Percentiles rank a stretch among this genome's conserved stretches.
These are phyloP conservation scores for Pleurotus ostreatus DNA, from an alignment of 768 basidiomycete species.

Conservation along the genomic window DNA sequence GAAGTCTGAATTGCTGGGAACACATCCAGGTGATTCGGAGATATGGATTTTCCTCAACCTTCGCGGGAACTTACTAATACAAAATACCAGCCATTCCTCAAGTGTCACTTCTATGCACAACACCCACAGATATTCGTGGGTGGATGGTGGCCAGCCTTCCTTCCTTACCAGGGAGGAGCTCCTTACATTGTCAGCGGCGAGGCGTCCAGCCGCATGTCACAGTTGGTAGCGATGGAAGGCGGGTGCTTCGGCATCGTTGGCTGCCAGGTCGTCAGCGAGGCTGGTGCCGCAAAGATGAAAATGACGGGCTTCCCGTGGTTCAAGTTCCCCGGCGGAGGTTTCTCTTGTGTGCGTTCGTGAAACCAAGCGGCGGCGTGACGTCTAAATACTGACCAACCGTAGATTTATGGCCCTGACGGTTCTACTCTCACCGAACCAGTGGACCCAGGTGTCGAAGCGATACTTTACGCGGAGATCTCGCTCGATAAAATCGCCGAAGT, in stretches of 20 bases:
- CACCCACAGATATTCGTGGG: conserved; percentile 26
- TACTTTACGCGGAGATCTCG: conserved; percentile 24
- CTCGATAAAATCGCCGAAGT: conserved; percentile 19
- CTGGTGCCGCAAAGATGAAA: conserved; percentile 25
- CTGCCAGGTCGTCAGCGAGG: conserved; percentile 23
- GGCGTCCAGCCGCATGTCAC: conserved; percentile 25
- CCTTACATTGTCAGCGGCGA: conserved; percentile 26
- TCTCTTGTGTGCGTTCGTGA: conserved; percentile 14
- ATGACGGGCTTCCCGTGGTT: conserved; percentile 24
- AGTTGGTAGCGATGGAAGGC: conserved; percentile 25
- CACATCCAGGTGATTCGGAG: conserved; percentile 19
- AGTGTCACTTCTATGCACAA: conserved; percentile 26
- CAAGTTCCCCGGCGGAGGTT: conserved; percentile 23
- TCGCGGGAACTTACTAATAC: neutral
- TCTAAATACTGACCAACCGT: neutral
- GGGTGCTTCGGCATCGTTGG: conserved; percentile 25
- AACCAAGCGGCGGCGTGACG: neutral
- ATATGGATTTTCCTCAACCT: neutral
- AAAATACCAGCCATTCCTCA: conserved; percentile 21
- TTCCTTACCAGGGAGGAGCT: conserved; percentile 19
- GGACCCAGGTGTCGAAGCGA: conserved; percentile 22
- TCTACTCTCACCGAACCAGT: conserved; percentile 17
- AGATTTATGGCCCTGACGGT: conserved; percentile 29
- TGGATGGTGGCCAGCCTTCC: conserved; percentile 27
- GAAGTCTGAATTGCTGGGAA: conserved; percentile 27